Percentiles rank a stretch among this genome's conserved stretches.
Evolutionary conservation across 495 filamentous ascomycete species (phyloP).

Genomic region (Podospora pseudoanserina): DNA sequence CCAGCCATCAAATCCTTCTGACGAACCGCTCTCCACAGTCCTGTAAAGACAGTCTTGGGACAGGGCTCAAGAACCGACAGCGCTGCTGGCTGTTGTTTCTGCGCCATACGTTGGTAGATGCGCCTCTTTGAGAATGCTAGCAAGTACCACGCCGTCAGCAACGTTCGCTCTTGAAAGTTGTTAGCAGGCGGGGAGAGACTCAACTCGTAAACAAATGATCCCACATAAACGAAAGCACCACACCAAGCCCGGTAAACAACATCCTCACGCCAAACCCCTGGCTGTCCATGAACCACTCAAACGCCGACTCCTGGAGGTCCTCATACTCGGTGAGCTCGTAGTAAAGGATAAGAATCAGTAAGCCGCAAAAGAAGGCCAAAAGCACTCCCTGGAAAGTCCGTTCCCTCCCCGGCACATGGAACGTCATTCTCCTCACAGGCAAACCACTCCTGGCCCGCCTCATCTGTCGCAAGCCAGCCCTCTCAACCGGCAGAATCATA

Average conservation of each 20-base stretch:
- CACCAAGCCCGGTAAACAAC: conserved; percentile 38
- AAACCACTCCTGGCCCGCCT: too few relatives aligned
- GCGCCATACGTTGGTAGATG: conserved; percentile 10
- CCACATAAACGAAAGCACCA: conserved; percentile 41
- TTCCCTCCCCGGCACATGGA: not conserved
- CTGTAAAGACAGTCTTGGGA: conserved; percentile 35
- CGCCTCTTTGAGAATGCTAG: not conserved
- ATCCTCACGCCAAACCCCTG: conserved; percentile 42
- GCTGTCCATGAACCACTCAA: conserved; percentile 43
- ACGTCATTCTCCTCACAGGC: not conserved
- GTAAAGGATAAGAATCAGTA: conserved; percentile 2
- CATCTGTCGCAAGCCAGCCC: not conserved
- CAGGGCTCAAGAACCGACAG: conserved; percentile 38
- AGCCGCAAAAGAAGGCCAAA: not conserved
- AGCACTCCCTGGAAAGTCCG: not conserved
- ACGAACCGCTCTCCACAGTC: conserved; percentile 34
- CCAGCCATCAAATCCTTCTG: conserved; percentile 8
- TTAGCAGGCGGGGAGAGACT: not conserved
- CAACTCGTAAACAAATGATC: conserved; percentile 30
- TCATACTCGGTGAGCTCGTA: conserved; percentile 5
- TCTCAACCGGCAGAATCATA: not conserved
- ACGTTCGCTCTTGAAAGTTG: conserved; percentile 3
- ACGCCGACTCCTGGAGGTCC: conserved; percentile 14
- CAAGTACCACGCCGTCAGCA: not conserved
- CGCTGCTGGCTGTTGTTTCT: conserved; percentile 21